Base-by-base conservation (phyloP, 306 rosid genomes). In the Malus sylvestris region DNA sequence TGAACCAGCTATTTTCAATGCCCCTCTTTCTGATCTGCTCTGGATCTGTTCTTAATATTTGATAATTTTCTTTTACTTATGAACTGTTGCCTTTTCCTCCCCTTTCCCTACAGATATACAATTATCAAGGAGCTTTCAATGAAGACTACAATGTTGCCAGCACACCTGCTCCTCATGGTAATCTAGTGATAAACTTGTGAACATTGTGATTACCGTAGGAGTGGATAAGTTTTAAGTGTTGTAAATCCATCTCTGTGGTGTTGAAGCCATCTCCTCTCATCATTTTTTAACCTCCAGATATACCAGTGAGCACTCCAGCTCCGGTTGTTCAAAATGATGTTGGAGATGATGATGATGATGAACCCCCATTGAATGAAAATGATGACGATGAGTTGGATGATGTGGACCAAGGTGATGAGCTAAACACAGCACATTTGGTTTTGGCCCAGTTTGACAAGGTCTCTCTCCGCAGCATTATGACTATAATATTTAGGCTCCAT, bases 381-480 rank as follows among this genome's bases (percentile, higher is more conserved):
- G 99, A 96, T 35, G 98, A 95, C 14, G 99, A 96, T 82, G 99
- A 96, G 53, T 81, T 89, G 84, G 99, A 93, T 85, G 99, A 96
- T 81, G 83, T 87, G 80, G 98, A 96, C 63, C 88, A 88, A 64
- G 99, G 88, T 52, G 99, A 96, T 75, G 98, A 93, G 49, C 90
- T 88, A 74, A 84, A 88, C 80, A 89, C 98, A 30, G 89, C 87
- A 11, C 97, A 89, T 88, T 86, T 96, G 72, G 99, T 96, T 81
- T 79, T 96, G 92, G 99, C 98, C 49, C 99, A 96, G 88, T 93
- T 93, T 87, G 99, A 96, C 80, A 95, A 95, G 93, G 99, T 90
- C 49, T 11, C 38, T 62, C 32, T 9, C 8, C 35, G 16, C 38
- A 10, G 25, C 8, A 30, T 20, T 59, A 27, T 14, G 20, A 67